Evolutionary conservation across 108 stramenopile genomes (phyloP).

Genomic region (Stephanodiscus triporus): DNA sequence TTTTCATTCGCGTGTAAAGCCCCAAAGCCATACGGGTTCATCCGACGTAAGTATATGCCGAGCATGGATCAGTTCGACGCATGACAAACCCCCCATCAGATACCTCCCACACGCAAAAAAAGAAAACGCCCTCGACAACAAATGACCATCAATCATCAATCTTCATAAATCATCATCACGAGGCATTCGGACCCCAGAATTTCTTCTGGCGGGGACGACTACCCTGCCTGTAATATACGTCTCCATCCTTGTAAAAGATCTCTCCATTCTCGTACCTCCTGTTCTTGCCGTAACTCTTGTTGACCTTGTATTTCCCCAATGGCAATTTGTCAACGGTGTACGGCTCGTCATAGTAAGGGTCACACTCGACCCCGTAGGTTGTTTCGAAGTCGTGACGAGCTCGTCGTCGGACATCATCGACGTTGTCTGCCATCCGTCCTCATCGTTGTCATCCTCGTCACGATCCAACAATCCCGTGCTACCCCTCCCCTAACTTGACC

Average conservation of each 20-base stretch:
- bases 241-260: conserved; percentile 80
- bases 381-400: conserved; percentile 56
- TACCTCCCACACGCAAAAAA: too few relatives aligned
- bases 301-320: conserved; percentile 58
- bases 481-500: conserved; percentile 25
- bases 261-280: conserved; percentile 82
- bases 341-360: conserved; percentile 83
- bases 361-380: conserved; percentile 74
- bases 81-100: too few relatives aligned
- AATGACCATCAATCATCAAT: too few relatives aligned
- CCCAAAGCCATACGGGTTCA: too few relatives aligned
- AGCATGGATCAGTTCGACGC: too few relatives aligned
- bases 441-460: conserved; percentile 29
- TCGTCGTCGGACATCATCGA: conserved; percentile 69
- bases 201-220: conserved; percentile 45
- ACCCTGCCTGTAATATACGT: conserved; percentile 59
- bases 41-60: too few relatives aligned
- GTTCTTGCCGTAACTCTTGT: conserved; percentile 81
- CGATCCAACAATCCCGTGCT: conserved; percentile 26
- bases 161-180: background rate
- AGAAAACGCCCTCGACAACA: too few relatives aligned
- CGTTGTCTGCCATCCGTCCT: conserved; percentile 20
- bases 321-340: conserved; percentile 82
- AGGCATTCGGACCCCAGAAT: conserved; percentile 50
- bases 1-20: too few relatives aligned